phyloP scores from a whole-genome alignment of 208 protist genomes.

The Balamuthia mandrillaris region DNA sequence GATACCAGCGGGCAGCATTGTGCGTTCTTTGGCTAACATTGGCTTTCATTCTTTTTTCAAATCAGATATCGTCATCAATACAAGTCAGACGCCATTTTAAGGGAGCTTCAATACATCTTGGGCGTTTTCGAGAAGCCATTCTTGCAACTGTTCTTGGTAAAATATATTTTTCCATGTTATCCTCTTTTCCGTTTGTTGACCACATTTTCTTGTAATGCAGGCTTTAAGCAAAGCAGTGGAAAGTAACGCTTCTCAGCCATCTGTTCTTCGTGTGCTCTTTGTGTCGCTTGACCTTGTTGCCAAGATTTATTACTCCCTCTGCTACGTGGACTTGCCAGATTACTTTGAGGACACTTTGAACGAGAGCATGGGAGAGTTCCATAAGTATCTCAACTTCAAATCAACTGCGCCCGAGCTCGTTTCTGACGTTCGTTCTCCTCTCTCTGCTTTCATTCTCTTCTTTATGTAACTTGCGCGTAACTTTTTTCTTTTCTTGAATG shows the following conservation, averaged over 20 bases:
- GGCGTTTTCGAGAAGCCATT: conserved; percentile 52
- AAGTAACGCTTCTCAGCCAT: background rate
- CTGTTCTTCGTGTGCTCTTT: background rate
- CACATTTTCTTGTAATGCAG: background rate
- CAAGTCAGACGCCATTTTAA: conserved; percentile 41
- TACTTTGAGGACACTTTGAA: conserved; percentile 85
- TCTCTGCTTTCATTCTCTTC: too few species aligned
- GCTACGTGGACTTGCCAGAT: conserved; percentile 85
- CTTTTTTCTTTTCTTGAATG: conserved; percentile 61
- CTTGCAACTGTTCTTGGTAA: conserved; percentile 46
- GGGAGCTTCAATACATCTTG: conserved; percentile 65
- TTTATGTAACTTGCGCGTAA: background rate
- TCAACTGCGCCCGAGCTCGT: conserved; percentile 26
- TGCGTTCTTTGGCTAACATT: background rate
- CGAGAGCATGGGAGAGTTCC: conserved; percentile 65
- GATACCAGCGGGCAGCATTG: background rate
- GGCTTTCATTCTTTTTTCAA: background rate
- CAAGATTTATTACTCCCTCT: conserved; percentile 64
- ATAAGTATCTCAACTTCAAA: conserved; percentile 42
- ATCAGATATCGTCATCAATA: conserved; percentile 35
- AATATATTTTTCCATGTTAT: background rate
- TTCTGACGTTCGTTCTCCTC: background rate
- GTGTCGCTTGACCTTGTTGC: background rate
- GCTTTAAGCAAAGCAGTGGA: background rate
- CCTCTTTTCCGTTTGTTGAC: background rate